Evolutionary conservation across 495 filamentous ascomycete genomes (phyloP).

Genomic region (Trichoderma orchidacearum): DNA sequence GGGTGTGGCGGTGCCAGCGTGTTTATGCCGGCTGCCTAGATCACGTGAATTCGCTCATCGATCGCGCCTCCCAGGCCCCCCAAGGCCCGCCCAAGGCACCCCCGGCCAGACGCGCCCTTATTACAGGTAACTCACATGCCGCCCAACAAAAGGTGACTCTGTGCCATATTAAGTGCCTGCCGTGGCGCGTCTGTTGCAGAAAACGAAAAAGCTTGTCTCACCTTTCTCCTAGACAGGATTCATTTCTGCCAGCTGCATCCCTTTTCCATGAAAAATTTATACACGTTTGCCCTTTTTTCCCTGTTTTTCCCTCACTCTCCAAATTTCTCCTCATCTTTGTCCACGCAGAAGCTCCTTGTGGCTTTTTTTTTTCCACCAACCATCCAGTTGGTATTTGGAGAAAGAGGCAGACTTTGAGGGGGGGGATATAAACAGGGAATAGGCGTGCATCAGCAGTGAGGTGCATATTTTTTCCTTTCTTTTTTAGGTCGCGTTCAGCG

Average conservation of each 20-base stretch:
- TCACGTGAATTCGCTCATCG: slow-evolving; percentile 3
- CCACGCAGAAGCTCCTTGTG: not conserved
- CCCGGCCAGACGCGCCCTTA: not conserved
- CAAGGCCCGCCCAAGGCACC: no score
- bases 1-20: no score
- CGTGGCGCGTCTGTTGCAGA: not conserved
- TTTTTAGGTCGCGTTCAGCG: not conserved
- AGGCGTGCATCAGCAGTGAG: not conserved
- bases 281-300: not conserved
- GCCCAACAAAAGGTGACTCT: not conserved
- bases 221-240: not conserved
- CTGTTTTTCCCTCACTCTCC: not conserved
- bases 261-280: no score
- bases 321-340: not conserved
- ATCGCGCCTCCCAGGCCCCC: not conserved
- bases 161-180: not conserved
- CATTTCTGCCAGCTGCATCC: no score
- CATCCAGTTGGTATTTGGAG: not conserved
- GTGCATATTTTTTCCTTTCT: not conserved
- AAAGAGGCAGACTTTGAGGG: not conserved
- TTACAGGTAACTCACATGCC: no score
- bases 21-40: slow-evolving; percentile 2
- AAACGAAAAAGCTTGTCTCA: not conserved
- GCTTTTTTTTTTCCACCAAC: not conserved
- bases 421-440: not conserved